phyloP scores from a whole-genome alignment of 306 rosid species.

The Styphnolobium japonicum region DNA sequence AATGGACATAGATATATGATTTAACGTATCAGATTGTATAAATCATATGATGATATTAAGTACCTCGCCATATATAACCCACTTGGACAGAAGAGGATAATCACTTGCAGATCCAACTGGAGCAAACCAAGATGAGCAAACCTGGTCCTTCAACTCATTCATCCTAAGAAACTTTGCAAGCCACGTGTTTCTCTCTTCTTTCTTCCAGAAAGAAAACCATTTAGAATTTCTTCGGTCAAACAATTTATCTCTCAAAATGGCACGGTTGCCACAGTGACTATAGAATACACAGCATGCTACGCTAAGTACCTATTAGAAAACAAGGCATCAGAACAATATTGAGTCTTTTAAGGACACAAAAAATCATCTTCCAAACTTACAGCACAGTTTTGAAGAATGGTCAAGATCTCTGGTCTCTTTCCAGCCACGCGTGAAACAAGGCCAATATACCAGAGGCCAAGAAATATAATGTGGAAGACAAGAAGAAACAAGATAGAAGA shows the following conservation, averaged over 20 bases:
- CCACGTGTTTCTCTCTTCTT: constrained; percentile 80
- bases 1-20: not conserved
- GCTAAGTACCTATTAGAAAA: constrained; percentile 75
- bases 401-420: constrained; percentile 78
- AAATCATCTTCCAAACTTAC: constrained; percentile 49
- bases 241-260: constrained; percentile 61
- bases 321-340: constrained; percentile 30
- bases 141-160: constrained; percentile 84
- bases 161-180: constrained; percentile 75
- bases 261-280: constrained; percentile 96
- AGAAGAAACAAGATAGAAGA: constrained; percentile 86
- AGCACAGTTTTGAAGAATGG: constrained; percentile 89
- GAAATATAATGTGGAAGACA: constrained; percentile 79
- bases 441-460: constrained; percentile 94
- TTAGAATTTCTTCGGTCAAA: constrained; percentile 45
- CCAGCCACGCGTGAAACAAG: constrained; percentile 98
- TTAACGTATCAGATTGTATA: constrained; percentile 2
- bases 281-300: constrained; percentile 98
- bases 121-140: constrained; percentile 99
- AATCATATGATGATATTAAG: constrained; percentile 6
- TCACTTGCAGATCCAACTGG: constrained; percentile 98
- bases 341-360: not conserved
- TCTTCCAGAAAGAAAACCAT: constrained; percentile 83
- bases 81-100: constrained; percentile 92
- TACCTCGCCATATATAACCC: constrained; percentile 99